Evolutionary conservation across 2,329 filamentous ascomycete genomes (phyloP).

Genomic region (Aspergillus cejpii): DNA sequence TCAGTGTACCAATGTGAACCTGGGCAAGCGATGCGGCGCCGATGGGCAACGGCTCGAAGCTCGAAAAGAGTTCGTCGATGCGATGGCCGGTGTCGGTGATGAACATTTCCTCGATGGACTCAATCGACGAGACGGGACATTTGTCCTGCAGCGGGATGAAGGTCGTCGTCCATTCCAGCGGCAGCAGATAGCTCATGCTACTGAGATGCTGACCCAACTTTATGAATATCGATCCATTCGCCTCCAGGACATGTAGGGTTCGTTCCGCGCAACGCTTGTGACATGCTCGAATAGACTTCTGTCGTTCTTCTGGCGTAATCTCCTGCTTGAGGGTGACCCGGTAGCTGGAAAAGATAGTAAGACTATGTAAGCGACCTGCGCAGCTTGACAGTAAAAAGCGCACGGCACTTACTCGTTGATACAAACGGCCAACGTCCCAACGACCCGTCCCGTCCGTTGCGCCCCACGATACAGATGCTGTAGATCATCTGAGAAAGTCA

Average conservation of each 20-base stretch:
- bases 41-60: constrained; percentile 73
- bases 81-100: constrained; percentile 70
- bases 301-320: constrained; percentile 56
- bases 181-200: constrained; percentile 90
- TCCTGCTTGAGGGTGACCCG: constrained; percentile 71
- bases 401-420: constrained; percentile 71
- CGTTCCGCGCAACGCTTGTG: constrained; percentile 88
- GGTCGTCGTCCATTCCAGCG: constrained; percentile 85
- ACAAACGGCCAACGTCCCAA: constrained; percentile 65
- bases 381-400: constrained; percentile 1
- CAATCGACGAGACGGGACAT: constrained; percentile 84
- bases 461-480: constrained; percentile 68
- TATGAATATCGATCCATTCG: constrained; percentile 97
- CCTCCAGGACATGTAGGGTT: constrained; percentile 79
- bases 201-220: constrained; percentile 95
- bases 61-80: constrained; percentile 75
- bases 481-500: constrained; percentile 58
- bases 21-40: constrained; percentile 92
- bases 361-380: constrained; percentile 7
- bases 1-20: constrained; percentile 80
- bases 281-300: constrained; percentile 68
- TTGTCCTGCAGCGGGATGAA: constrained; percentile 95
- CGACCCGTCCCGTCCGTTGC: constrained; percentile 72
- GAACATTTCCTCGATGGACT: constrained; percentile 84
- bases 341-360: constrained; percentile 55